phyloP scores from a whole-genome alignment of 768 basidiomycete species.

The Porphyrellus cyaneotinctus region DNA sequence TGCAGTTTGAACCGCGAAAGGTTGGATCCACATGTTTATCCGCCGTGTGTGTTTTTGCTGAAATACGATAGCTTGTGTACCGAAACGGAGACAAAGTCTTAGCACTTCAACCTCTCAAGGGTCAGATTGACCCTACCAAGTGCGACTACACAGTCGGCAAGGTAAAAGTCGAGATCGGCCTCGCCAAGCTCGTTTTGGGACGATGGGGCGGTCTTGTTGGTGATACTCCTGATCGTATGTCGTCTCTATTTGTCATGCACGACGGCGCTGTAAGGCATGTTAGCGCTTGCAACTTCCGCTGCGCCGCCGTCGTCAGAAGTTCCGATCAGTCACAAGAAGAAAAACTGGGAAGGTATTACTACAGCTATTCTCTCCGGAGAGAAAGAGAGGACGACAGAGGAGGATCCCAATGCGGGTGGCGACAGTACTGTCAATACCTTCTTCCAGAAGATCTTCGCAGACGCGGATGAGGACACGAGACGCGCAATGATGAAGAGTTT shows the following conservation, averaged over 20 bases:
- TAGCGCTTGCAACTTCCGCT: constrained; percentile 19
- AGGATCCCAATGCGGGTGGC: constrained; percentile 89
- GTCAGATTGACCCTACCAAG: constrained; percentile 64
- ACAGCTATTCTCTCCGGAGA: constrained; percentile 60
- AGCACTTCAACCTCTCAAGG: constrained; percentile 74
- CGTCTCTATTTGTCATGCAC: background rate
- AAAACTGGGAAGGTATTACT: constrained; percentile 91
- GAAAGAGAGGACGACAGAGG: constrained; percentile 61
- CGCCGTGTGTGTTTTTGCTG: background rate
- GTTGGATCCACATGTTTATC: constrained; percentile 37
- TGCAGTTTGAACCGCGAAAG: constrained; percentile 63
- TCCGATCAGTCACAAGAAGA: constrained; percentile 42
- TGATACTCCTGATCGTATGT: constrained; percentile 72
- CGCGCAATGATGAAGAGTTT: constrained; percentile 99
- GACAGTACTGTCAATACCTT: constrained; percentile 82
- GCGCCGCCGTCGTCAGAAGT: constrained; percentile 33
- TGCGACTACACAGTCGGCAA: constrained; percentile 69
- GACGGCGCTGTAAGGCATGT: background rate
- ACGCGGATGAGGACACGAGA: constrained; percentile 87
- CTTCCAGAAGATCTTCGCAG: constrained; percentile 88
- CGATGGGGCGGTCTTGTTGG: constrained; percentile 77
- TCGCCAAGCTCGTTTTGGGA: constrained; percentile 62
- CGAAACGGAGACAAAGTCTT: constrained; percentile 67
- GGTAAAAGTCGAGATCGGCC: constrained; percentile 83
- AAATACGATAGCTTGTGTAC: constrained; percentile 35